Conservation (phyloP, 306 rosid genomes). For the Vachellia pachyceras region DNA sequence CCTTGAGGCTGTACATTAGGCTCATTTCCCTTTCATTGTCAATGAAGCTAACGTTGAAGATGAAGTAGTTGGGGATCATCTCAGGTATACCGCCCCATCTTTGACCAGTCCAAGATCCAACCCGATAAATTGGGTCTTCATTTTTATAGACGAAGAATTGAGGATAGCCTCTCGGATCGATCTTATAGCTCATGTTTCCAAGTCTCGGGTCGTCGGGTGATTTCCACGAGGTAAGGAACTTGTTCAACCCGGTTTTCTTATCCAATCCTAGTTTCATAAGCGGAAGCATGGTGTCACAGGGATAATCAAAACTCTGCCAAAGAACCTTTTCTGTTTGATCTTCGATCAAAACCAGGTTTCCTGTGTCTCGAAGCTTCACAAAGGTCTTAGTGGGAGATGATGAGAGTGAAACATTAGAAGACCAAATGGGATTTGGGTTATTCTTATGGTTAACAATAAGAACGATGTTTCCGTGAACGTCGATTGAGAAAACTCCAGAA, state of each 20-base stretch:
- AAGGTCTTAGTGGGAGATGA: not conserved
- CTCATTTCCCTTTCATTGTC: not conserved
- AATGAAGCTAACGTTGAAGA: constrained; percentile 27
- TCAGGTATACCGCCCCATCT: constrained; percentile 42
- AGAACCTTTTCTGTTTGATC: not conserved
- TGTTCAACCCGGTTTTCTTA: not conserved
- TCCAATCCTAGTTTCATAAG: constrained; percentile 35
- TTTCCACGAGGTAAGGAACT: constrained; percentile 45
- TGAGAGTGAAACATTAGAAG: not conserved
- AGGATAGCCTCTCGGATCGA: constrained; percentile 40
- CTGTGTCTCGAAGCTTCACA: not conserved
- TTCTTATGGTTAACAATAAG: constrained; percentile 17
- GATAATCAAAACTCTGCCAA: constrained; percentile 28
- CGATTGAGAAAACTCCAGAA: constrained; percentile 45
- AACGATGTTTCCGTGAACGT: constrained; percentile 47
- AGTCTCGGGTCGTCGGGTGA: constrained; percentile 53
- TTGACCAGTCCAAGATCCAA: constrained; percentile 47
- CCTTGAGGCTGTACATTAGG: not conserved
- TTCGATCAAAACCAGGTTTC: not conserved
- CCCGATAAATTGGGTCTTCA: constrained; percentile 13
- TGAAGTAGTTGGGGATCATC: not conserved
- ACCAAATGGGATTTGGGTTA: constrained; percentile 39
- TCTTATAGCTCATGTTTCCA: constrained; percentile 24
- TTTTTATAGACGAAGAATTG: constrained; percentile 35
- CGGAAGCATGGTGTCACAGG: constrained; percentile 35